Base-by-base conservation (phyloP, 495 filamentous ascomycete species). In the Neurospora discreta region DNA sequence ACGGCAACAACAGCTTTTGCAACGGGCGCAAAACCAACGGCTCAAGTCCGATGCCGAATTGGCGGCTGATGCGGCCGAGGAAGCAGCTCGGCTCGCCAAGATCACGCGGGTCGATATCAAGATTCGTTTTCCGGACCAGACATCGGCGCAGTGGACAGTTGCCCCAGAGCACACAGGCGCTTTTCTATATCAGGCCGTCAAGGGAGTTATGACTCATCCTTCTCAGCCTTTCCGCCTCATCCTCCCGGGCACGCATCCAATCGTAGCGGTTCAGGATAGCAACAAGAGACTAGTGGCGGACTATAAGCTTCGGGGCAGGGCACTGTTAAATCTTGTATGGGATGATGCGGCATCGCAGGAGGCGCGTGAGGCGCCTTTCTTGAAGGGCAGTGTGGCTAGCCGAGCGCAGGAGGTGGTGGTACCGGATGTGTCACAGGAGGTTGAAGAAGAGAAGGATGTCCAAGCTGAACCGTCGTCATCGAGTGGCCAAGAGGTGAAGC, bases 121-220 rank as follows among this genome's bases (percentile, higher is more conserved):
- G 73, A 84, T 98, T 70, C 91, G 95, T 30, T 93, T 97, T 74
- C 94, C 95, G 1, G 94, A 98, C 78, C 89, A 92, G 75, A 89
- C 87, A 70, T 88, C 88, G 44, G 86, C 93, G 23, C 84, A 91
- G 38, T 87, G 88, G 76, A 85, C 84, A 60, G 90, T 93, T 76
- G 83, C 82, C 3, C 87, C 88, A 5, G 75, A 81, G 1, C 89
- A 94, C 69, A 91, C 92, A 0, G 89, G 88, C 9, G 80, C 83
- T 15, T 78, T 83, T 23, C 83, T 97, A 1, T 93, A 98, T 81
- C 81, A 81, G 9, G 92, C 90, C 73, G 89, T 95, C 58, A 76
- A 76, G 39, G 78, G 78, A 41, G 75, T 88, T 36, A 85, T 91
- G 74, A 81, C 79, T 10, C 78, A 83, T 68, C 80, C 80, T 0